Evolutionary conservation across 768 basidiomycete species (phyloP).

Genomic region (Lactarius sanguifluus): DNA sequence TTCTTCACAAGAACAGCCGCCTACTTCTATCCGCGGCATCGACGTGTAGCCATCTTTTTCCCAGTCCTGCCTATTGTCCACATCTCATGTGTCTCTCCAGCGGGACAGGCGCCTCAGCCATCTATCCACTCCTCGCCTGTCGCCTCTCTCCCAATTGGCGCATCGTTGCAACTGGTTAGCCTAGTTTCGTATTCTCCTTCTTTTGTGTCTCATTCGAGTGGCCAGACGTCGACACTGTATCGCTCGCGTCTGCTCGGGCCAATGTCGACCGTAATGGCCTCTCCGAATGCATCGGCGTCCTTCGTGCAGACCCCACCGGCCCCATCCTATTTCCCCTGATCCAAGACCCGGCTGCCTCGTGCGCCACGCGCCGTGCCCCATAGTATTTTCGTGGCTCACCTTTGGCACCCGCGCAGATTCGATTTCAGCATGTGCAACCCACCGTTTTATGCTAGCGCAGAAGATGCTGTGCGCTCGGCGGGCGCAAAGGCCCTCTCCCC

Average conservation of each 20-base stretch:
- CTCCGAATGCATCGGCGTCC: slow-evolving; percentile 48
- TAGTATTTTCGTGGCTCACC: not conserved
- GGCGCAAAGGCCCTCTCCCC: slow-evolving; percentile 65
- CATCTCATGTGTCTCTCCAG: slow-evolving; percentile 39
- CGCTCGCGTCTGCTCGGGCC: slow-evolving; percentile 51
- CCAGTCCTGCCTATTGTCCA: not conserved
- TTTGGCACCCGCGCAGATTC: slow-evolving; percentile 40
- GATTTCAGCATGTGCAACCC: slow-evolving; percentile 96
- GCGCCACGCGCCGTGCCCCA: not conserved
- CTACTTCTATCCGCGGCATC: slow-evolving; percentile 47
- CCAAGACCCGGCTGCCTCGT: slow-evolving; percentile 14
- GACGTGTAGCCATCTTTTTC: slow-evolving; percentile 60
- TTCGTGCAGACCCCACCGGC: slow-evolving; percentile 39
- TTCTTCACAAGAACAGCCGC: slow-evolving; percentile 3
- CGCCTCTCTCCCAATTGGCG: slow-evolving; percentile 51
- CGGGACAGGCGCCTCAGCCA: slow-evolving; percentile 88
- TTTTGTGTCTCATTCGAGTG: not conserved
- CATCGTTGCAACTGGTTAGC: slow-evolving; percentile 68
- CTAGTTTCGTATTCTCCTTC: not conserved
- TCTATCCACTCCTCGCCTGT: slow-evolving; percentile 81
- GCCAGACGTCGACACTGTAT: slow-evolving; percentile 69
- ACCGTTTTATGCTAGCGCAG: slow-evolving; percentile 81
- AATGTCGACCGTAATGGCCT: slow-evolving; percentile 64
- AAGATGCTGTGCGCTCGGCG: slow-evolving; percentile 62
- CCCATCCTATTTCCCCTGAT: slow-evolving; percentile 49